These are phyloP conservation scores for Ustilago lituana DNA, from an alignment of 1,284 basidiomycete genomes.

Conservation along the genomic window DNA sequence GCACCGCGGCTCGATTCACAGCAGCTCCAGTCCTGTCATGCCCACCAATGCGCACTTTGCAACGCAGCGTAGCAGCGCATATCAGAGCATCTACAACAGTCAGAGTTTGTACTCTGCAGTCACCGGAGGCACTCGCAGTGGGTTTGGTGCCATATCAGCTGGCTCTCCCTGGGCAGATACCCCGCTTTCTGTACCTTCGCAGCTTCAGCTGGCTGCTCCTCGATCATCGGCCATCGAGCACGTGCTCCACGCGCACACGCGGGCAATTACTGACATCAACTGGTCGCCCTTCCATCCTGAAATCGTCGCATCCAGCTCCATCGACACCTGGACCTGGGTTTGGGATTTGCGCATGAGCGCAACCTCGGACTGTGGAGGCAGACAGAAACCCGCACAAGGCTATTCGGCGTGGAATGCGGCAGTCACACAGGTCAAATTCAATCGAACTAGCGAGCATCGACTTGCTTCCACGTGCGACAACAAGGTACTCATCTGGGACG, in stretches of 20 bases:
- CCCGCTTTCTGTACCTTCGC: conserved; percentile 17
- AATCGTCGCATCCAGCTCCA: conserved; percentile 62
- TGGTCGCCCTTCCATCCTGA: conserved; percentile 65
- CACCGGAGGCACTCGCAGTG: conserved; percentile 40
- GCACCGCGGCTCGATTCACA: conserved; percentile 29
- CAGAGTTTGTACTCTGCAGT: conserved; percentile 35
- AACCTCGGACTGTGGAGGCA: conserved; percentile 17
- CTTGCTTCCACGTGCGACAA: conserved; percentile 60
- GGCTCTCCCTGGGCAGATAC: conserved; percentile 26
- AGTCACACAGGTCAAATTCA: conserved; percentile 65
- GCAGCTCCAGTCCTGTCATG: conserved; percentile 36
- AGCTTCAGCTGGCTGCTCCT: conserved; percentile 15
- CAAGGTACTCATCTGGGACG: conserved; percentile 66
- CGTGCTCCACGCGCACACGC: conserved; percentile 60
- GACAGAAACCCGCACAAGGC: conserved; percentile 57
- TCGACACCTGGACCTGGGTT: conserved; percentile 66
- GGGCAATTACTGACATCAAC: conserved; percentile 67
- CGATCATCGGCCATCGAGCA: conserved; percentile 58
- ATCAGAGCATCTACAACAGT: conserved; percentile 42
- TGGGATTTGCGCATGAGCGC: conserved; percentile 63
- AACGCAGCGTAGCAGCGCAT: conserved; percentile 32
- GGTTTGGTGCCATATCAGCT: conserved; percentile 21
- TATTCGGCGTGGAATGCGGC: conserved; percentile 66
- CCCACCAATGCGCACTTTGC: conserved; percentile 32
- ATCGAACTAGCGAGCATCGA: conserved; percentile 47